Evolutionary conservation across 345 rosid genomes (phyloP).

Genomic region (Anacardium occidentale): DNA sequence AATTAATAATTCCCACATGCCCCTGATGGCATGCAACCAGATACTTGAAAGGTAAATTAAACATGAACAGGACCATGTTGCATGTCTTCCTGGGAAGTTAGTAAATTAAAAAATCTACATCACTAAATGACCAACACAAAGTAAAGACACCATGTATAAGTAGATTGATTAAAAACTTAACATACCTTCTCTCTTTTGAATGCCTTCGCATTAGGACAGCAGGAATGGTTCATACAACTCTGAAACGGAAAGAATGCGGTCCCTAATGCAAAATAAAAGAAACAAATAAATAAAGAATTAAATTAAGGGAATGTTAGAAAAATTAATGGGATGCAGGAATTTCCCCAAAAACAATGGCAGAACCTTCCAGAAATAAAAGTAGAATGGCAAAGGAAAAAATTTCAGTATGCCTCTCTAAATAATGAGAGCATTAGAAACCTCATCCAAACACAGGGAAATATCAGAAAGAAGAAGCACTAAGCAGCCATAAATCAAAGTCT

Average conservation of each 20-base stretch:
- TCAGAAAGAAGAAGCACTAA: neutral
- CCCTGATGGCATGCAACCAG: neutral
- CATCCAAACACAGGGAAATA: too few relatives aligned
- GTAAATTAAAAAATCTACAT: neutral
- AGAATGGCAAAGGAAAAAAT: too few relatives aligned
- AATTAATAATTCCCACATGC: neutral
- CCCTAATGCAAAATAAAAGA: constrained; percentile 43
- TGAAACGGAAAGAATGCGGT: constrained; percentile 92
- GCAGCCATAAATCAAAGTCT: neutral
- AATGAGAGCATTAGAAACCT: too few relatives aligned
- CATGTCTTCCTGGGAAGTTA: neutral
- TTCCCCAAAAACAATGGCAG: neutral
- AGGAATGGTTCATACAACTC: constrained; percentile 95
- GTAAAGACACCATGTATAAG: neutral
- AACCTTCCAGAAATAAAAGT: neutral
- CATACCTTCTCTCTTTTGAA: constrained; percentile 92
- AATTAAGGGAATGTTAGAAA: neutral
- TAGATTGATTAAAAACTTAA: neutral
- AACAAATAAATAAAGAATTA: neutral
- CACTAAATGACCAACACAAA: neutral
- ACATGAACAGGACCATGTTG: neutral
- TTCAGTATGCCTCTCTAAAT: too few relatives aligned
- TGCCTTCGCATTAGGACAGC: constrained; percentile 85
- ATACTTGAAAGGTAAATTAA: too few relatives aligned
- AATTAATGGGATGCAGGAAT: neutral